Evolutionary conservation across 768 basidiomycete genomes (phyloP).

Genomic region (Mycena filopes): DNA sequence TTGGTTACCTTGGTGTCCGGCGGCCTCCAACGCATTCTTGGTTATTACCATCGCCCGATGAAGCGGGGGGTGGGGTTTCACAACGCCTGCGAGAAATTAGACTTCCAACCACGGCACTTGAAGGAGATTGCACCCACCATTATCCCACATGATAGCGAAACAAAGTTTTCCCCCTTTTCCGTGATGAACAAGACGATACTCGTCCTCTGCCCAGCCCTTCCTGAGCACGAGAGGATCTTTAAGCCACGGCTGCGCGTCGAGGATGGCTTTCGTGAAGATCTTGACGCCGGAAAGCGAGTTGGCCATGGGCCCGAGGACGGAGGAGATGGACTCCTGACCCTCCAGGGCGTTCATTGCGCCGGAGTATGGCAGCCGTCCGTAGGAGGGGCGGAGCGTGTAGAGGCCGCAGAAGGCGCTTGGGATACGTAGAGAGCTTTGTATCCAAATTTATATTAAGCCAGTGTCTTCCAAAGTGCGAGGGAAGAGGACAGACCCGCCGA

Average conservation of each 20-base stretch:
- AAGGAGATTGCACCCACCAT: slow-evolving; percentile 36
- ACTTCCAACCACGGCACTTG: neutral
- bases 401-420: slow-evolving; percentile 67
- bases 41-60: slow-evolving; percentile 60
- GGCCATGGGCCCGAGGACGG: slow-evolving; percentile 68
- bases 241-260: slow-evolving; percentile 64
- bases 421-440: slow-evolving; percentile 62
- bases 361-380: slow-evolving; percentile 63
- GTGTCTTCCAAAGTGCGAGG: neutral
- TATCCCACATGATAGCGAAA: slow-evolving; percentile 64
- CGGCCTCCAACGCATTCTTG: slow-evolving; percentile 55
- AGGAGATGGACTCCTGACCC: slow-evolving; percentile 68
- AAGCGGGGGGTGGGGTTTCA: slow-evolving; percentile 63
- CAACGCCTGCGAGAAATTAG: slow-evolving; percentile 39
- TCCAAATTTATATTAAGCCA: neutral
- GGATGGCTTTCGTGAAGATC: slow-evolving; percentile 62
- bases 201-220: slow-evolving; percentile 58
- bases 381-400: slow-evolving; percentile 69
- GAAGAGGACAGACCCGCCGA: slow-evolving; percentile 58
- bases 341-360: slow-evolving; percentile 60
- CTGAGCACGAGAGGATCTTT: slow-evolving; percentile 61
- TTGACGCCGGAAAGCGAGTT: slow-evolving; percentile 62
- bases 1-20: slow-evolving; percentile 58
- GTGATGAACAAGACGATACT: slow-evolving; percentile 58
- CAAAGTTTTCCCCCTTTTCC: slow-evolving; percentile 57